phyloP scores from a whole-genome alignment of 2,329 filamentous ascomycete genomes.

The Tolypocladium tropicale region DNA sequence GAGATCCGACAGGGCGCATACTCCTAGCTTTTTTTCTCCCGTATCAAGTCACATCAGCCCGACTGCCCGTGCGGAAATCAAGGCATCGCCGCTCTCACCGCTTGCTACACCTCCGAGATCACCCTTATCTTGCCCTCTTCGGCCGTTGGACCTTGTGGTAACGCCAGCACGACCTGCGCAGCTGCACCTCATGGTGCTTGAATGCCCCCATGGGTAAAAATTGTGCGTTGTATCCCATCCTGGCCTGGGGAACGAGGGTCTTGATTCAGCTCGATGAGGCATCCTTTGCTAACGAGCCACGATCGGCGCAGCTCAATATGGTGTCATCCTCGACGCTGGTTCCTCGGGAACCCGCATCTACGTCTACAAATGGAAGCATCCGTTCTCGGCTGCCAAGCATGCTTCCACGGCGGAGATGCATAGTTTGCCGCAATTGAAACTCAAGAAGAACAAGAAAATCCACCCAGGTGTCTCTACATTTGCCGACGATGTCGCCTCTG shows the following conservation, averaged over 20 bases:
- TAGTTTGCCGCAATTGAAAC: constrained; percentile 68
- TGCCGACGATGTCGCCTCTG: constrained; percentile 60
- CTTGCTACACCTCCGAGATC: neutral
- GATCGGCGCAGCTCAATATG: constrained; percentile 54
- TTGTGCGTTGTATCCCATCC: constrained; percentile 10
- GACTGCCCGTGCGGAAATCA: neutral
- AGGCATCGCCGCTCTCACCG: neutral
- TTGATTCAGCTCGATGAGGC: neutral
- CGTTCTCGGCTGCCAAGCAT: constrained; percentile 51
- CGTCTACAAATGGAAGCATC: constrained; percentile 88
- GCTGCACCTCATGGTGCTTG: neutral
- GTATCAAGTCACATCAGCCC: neutral
- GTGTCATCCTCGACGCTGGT: constrained; percentile 92
- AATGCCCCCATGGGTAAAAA: constrained; percentile 16
- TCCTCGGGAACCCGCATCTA: constrained; percentile 94
- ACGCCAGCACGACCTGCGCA: neutral
- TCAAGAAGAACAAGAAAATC: constrained; percentile 87
- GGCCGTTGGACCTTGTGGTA: neutral
- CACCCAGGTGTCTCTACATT: constrained; percentile 89
- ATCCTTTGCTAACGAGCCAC: neutral
- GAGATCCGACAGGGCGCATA: neutral
- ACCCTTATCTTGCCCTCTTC: neutral
- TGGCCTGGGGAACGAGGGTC: neutral
- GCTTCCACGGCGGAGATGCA: constrained; percentile 33
- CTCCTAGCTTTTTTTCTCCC: neutral